Evolutionary conservation across 108 stramenopile genomes (phyloP), one percentile per base, ranked within the genome.

Genomic region (Licmophora abbreviata): DNA sequence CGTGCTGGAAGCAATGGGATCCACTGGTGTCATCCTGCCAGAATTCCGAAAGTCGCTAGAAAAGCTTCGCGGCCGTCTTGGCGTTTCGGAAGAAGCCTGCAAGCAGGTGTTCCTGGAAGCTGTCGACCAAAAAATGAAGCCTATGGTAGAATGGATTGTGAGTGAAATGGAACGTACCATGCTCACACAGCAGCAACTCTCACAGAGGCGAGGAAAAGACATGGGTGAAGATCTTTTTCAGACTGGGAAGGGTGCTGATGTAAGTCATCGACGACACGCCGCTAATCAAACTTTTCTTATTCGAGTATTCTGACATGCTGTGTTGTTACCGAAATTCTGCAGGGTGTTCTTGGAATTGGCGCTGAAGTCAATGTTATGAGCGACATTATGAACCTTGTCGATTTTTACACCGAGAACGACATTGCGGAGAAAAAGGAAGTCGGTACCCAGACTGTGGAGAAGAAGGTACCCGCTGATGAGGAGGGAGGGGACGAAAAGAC

Each of bases 301-400:
- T 11, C 20, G 3, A n/a, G 9, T 20, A 38, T 17, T 25, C 23
- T 41, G 4, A 36, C 42, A 1, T 21, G 12, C 27, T 51, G 11
- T 50, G 29, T 41, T 30, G 30, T 24, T 42, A 24, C 26, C 3
- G 24, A 1, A 14, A 27, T 20, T 24, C 12, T 1, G 32, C 68
- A 82, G 80, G 81, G 80, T 40, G 68, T 74, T 14, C 69, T 92
- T 44, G 90, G 90, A 29, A 57, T 92, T 36, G 84, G 85, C 9
- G 79, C 89, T 29, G 88, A 90, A 42, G 75, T 73, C 32, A 85
- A 90, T 48, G 79, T 90, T 59, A 81, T 93, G 82, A 73, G 74
- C 44, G 92, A 93, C 46, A 83, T 83, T 54, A 79, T 93, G 82
- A 73, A 82, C 41, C 67, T 93, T 10, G 61, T 93, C 53, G 85